Percentiles rank a stretch among this genome's conserved stretches.
phyloP scores from a whole-genome alignment of 108 stramenopile genomes.

The Aurantiochytrium sp. region DNA sequence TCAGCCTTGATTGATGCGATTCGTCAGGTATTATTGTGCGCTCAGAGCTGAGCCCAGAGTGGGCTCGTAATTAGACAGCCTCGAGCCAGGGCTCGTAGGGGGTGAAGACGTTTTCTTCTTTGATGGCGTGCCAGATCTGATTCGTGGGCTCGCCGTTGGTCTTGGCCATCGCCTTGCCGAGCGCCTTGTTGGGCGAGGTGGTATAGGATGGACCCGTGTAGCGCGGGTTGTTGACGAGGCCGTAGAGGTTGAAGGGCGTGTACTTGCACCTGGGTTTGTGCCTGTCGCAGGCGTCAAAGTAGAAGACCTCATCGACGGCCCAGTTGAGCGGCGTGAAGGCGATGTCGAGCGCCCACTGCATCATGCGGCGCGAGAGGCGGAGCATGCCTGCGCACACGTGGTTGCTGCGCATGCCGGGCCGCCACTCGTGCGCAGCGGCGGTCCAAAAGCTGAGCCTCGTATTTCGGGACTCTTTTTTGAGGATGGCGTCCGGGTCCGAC shows the following conservation, averaged over 20 bases:
- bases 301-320: background rate
- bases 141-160: background rate
- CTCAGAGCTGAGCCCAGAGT: too few relatives aligned
- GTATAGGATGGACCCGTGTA: background rate
- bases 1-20: too few relatives aligned
- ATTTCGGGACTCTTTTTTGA: background rate
- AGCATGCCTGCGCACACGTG: background rate
- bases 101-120: background rate
- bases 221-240: background rate
- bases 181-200: too few relatives aligned
- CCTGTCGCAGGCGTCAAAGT: background rate
- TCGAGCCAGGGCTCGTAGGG: background rate
- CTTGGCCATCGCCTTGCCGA: background rate
- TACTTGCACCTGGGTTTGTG: background rate
- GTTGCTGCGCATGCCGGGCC: background rate
- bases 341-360: background rate
- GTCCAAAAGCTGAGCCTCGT: background rate
- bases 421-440: background rate
- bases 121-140: background rate
- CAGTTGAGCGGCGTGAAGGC: background rate
- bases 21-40: too few relatives aligned
- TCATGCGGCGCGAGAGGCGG: background rate
- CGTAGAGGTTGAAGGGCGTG: background rate
- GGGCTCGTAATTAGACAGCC: too few relatives aligned
- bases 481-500: background rate